These are phyloP conservation scores for Cyphellophora europaea DNA, from an alignment of 2,329 filamentous ascomycete species.

Conservation along the genomic window DNA sequence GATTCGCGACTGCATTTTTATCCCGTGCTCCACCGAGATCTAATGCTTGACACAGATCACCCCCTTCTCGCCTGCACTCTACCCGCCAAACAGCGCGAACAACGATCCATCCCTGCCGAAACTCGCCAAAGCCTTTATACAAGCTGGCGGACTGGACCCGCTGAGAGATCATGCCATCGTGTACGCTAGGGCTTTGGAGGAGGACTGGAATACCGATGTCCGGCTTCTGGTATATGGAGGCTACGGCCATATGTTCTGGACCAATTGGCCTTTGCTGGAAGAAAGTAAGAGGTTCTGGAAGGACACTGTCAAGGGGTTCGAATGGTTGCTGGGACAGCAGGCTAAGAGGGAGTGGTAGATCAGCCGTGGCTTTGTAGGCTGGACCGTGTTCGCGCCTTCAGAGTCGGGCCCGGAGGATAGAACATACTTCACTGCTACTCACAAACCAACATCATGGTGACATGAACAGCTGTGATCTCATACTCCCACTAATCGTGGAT, in stretches of 20 bases:
- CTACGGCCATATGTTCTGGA: constrained; percentile 22
- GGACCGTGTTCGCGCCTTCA: too few species aligned
- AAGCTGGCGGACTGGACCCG: constrained; percentile 17
- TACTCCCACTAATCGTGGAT: too few species aligned
- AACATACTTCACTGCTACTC: too few species aligned
- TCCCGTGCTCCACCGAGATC: too few species aligned
- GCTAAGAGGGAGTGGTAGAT: too few species aligned
- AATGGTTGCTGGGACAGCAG: neutral
- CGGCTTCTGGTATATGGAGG: constrained; percentile 21
- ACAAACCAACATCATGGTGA: too few species aligned
- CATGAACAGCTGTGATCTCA: too few species aligned
- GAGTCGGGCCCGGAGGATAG: too few species aligned
- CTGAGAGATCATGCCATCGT: constrained; percentile 14
- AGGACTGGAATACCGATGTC: constrained; percentile 17
- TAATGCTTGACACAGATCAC: constrained; percentile 1
- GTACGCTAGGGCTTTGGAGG: constrained; percentile 9
- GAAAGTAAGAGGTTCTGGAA: constrained; percentile 1
- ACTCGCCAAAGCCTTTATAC: constrained; percentile 12
- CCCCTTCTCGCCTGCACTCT: constrained; percentile 1
- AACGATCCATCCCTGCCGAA: neutral
- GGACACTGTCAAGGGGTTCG: neutral
- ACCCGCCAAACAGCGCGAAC: constrained; percentile 1
- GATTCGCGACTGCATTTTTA: too few species aligned
- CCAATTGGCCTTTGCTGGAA: constrained; percentile 4
- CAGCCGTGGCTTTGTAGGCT: too few species aligned